These are phyloP conservation scores for Boletus rufocinnamomeus DNA, from an alignment of 768 basidiomycete species.

Conservation along the genomic window DNA sequence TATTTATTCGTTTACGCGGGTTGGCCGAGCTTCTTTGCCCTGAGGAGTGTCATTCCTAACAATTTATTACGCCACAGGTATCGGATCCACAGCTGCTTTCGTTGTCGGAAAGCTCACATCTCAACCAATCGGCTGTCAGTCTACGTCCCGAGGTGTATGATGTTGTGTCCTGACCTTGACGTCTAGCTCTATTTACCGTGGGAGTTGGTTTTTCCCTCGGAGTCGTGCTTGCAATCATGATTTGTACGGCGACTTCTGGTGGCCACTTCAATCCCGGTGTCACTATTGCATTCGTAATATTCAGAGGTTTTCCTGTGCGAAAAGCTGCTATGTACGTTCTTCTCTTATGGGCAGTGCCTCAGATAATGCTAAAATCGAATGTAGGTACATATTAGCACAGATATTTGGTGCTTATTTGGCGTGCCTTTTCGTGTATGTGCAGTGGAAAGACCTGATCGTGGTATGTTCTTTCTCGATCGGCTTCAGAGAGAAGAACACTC, in stretches of 20 bases:
- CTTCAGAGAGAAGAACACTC: constrained; percentile 19
- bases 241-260: constrained; percentile 56
- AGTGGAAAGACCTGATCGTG: constrained; percentile 56
- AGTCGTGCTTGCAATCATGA: constrained; percentile 56
- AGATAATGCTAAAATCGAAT: constrained; percentile 13
- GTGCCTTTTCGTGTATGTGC: constrained; percentile 57
- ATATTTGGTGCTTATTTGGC: constrained; percentile 66
- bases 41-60: neutral
- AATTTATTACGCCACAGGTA: constrained; percentile 37
- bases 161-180: neutral
- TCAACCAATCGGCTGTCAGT: constrained; percentile 53
- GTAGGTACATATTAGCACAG: constrained; percentile 66
- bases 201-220: constrained; percentile 60
- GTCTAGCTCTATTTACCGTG: constrained; percentile 53
- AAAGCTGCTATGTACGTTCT: constrained; percentile 52
- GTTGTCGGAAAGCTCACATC: constrained; percentile 48
- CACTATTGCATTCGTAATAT: constrained; percentile 51
- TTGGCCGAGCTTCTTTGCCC: constrained; percentile 18
- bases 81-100: constrained; percentile 55
- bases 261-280: constrained; percentile 70
- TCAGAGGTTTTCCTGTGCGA: constrained; percentile 52
- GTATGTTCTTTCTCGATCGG: constrained; percentile 49
- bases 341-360: constrained; percentile 7
- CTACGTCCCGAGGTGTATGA: neutral
- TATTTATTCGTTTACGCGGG: constrained; percentile 61